Evolutionary conservation across 257 asterid species (phyloP), one percentile per base, ranked within the genome.

Genomic region (Solanum dulcamara): DNA sequence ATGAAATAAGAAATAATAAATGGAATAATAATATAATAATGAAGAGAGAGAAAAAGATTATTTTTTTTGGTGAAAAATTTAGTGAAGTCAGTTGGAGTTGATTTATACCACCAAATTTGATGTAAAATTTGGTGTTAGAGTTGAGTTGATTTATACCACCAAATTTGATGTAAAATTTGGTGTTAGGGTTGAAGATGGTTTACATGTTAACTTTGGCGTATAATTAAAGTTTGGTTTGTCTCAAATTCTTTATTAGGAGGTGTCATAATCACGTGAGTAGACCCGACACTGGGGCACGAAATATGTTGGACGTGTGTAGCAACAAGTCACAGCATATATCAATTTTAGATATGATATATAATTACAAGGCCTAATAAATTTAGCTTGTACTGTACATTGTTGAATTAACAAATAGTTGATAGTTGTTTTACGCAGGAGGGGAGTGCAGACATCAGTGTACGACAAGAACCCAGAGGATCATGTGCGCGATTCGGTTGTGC

Each of bases 381-480:
- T 44, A 59, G 8, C 32, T 59, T 59, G 66, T 59, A n/a, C 57
- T 14, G 4, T n/a, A 12, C 13, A 15, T 44, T 44, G 4, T 42
- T 46, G 24, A 26, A 44, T 15, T 42, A 75, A 14, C 15, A 42
- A 77, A 1, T 46, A 46, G 9, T 77, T 46, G 6, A 17, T 46
- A 46, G 17, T 75, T 14, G 35, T 6, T 46, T 46, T 85, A 67
- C 26, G 87, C 88, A 92, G 98, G 90, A 91, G 95, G 91, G 91
- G 85, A 13, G 97, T 96, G 85, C 97, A 95, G 85, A 90, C 44
- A 38, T 95, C 97, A 0, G 94, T 85, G 60, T 96, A 95, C 86
- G 98, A 94, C 85, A 96, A 95, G 97, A 92, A 96, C 89, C 91
- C 84, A 0, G 99, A 95, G 84, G 99, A 95, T 83, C 89, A 84